A percentile compares a stretch with the other conserved stretches of the same genome.
phyloP scores from a whole-genome alignment of 2,329 filamentous ascomycete species.

The Amesomyces nigricolor region DNA sequence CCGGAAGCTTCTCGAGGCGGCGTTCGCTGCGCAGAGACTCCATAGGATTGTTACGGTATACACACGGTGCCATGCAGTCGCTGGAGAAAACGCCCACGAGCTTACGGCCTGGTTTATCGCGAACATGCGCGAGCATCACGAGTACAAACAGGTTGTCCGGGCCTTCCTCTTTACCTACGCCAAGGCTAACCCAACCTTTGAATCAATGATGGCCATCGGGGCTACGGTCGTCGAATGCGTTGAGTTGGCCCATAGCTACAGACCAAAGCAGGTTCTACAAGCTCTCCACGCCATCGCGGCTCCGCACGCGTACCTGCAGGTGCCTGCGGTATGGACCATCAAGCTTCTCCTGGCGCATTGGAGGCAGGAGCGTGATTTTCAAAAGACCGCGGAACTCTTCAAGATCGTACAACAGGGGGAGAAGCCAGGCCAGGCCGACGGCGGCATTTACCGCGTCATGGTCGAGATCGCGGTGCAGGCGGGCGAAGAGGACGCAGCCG shows the following conservation, averaged over 20 bases:
- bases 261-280: conserved; percentile 29
- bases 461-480: conserved; percentile 37
- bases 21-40: conserved; percentile 25
- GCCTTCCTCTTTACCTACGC: conserved; percentile 33
- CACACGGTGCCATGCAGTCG: conserved; percentile 29
- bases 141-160: conserved; percentile 32
- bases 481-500: conserved; percentile 30
- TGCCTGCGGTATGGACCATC: conserved; percentile 35
- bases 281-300: conserved; percentile 27
- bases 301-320: conserved; percentile 5
- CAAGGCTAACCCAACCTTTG: conserved; percentile 22
- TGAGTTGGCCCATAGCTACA: conserved; percentile 27
- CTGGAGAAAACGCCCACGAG: conserved; percentile 21
- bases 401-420: conserved; percentile 26
- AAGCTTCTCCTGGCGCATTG: conserved; percentile 35
- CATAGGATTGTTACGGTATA: conserved; percentile 29
- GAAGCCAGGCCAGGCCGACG: conserved; percentile 27
- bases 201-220: conserved; percentile 27
- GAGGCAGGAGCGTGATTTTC: conserved; percentile 28
- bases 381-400: conserved; percentile 28
- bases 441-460: conserved; percentile 35
- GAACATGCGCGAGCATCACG: conserved; percentile 28
- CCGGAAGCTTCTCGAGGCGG: conserved; percentile 28
- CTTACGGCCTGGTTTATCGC: conserved; percentile 32
- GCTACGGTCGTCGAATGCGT: conserved; percentile 32